A percentile compares a stretch with the other conserved stretches of the same genome.
phyloP scores from a whole-genome alignment of 1,139 yeast species.

The Yamadazyma siamensis region DNA sequence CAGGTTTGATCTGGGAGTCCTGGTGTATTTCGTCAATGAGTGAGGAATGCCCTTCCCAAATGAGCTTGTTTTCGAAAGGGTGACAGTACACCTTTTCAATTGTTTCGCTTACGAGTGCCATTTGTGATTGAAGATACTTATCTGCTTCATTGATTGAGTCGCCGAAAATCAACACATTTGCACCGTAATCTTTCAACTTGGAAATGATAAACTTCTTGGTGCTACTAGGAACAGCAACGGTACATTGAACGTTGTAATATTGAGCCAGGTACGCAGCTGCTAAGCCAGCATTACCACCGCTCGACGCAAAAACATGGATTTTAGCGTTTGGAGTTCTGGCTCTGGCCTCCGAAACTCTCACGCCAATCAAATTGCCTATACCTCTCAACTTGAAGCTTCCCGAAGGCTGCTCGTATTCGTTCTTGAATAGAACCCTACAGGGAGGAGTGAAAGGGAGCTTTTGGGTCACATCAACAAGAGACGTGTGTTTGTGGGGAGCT shows the following conservation, averaged over 20 bases:
- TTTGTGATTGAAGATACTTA: slow-evolving; percentile 19
- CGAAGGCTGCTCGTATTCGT: slow-evolving; percentile 40
- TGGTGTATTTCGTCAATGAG: slow-evolving; percentile 30
- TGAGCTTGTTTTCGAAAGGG: slow-evolving; percentile 36
- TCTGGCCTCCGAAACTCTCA: slow-evolving; percentile 19
- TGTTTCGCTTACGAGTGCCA: slow-evolving; percentile 16
- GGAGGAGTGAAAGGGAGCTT: slow-evolving; percentile 22
- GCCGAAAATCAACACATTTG: slow-evolving; percentile 31
- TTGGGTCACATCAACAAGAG: slow-evolving; percentile 27
- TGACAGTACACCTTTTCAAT: slow-evolving; percentile 34
- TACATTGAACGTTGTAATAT: slow-evolving; percentile 26
- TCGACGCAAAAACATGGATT: slow-evolving; percentile 35
- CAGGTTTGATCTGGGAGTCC: slow-evolving; percentile 16
- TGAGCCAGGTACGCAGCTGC: slow-evolving; percentile 41
- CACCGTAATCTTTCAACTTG: slow-evolving; percentile 23
- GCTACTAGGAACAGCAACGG: slow-evolving; percentile 35
- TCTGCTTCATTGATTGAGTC: slow-evolving; percentile 39
- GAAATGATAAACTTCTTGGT: slow-evolving; percentile 25
- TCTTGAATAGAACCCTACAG: slow-evolving; percentile 31
- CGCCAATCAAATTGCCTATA: slow-evolving; percentile 30
- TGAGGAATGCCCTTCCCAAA: slow-evolving; percentile 42
- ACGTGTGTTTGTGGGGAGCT: slow-evolving; percentile 21
- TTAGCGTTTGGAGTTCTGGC: slow-evolving; percentile 13
- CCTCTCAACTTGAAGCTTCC: slow-evolving; percentile 42
- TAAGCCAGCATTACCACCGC: slow-evolving; percentile 47